A percentile compares a stretch with the other conserved stretches of the same genome.
phyloP scores from a whole-genome alignment of 306 rosid species.

The Fragaria ananassa region DNA sequence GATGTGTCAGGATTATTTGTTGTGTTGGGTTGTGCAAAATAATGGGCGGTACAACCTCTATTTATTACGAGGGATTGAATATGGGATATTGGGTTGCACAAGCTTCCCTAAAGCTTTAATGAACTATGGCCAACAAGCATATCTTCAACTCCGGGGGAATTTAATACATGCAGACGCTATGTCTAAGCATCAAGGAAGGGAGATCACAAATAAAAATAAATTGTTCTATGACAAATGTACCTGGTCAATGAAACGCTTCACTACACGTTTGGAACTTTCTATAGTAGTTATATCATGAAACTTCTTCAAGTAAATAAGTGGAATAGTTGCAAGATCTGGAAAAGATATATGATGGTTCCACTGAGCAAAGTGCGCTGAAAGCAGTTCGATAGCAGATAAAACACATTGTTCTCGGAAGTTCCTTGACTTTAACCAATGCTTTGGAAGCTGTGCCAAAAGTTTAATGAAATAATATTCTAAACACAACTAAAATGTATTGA shows the following conservation, averaged over 20 bases:
- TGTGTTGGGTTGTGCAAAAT: neutral
- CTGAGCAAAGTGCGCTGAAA: slow-evolving; percentile 72
- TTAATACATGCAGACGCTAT: neutral
- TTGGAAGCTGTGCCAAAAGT: slow-evolving; percentile 66
- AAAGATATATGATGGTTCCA: slow-evolving; percentile 88
- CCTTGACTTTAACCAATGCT: slow-evolving; percentile 79
- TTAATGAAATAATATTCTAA: slow-evolving; percentile 21
- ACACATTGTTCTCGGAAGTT: slow-evolving; percentile 70
- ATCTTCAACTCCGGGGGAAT: neutral
- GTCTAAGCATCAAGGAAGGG: slow-evolving; percentile 14
- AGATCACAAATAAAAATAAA: neutral
- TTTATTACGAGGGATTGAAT: neutral
- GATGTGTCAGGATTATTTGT: slow-evolving; percentile 6
- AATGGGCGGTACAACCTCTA: neutral
- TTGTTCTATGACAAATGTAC: slow-evolving; percentile 28
- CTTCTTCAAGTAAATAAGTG: slow-evolving; percentile 70
- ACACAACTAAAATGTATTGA: slow-evolving; percentile 7
- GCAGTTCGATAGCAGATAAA: slow-evolving; percentile 72
- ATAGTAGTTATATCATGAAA: slow-evolving; percentile 50
- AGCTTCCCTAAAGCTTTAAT: neutral
- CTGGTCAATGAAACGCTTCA: slow-evolving; percentile 86
- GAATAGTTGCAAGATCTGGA: slow-evolving; percentile 81
- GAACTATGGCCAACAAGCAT: neutral
- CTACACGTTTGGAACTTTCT: slow-evolving; percentile 66
- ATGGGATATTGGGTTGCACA: neutral